Evolutionary conservation across 257 asterid species (phyloP).

Genomic region (Schizonepeta tenuifolia): DNA sequence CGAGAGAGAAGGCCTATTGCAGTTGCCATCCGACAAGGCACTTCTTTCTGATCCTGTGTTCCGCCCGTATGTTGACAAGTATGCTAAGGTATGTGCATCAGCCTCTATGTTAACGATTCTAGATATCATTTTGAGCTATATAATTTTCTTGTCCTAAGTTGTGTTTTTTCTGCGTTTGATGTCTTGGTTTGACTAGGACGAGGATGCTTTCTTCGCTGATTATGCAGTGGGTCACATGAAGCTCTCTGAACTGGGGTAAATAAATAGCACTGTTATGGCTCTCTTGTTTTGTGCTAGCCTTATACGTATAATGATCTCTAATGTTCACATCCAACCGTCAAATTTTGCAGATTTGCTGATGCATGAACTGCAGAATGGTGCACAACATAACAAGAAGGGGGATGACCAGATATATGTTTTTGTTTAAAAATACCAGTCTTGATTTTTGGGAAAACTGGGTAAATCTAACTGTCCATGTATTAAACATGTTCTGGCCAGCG

Average conservation of each 20-base stretch:
- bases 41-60: slow-evolving; percentile 67
- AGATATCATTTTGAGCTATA: not conserved
- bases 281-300: not conserved
- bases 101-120: not conserved
- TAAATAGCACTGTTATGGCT: slow-evolving; percentile 25
- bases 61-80: slow-evolving; percentile 78
- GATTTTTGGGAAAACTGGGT: not conserved
- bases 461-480: not conserved
- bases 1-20: slow-evolving; percentile 73
- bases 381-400: not conserved
- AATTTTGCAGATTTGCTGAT: slow-evolving; percentile 61
- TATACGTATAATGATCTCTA: not conserved
- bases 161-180: not conserved
- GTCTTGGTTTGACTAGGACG: slow-evolving; percentile 51
- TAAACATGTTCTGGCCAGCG: not conserved
- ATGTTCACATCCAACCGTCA: not conserved
- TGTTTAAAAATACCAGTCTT: not conserved
- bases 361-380: slow-evolving; percentile 42
- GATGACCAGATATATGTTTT: slow-evolving; percentile 12
- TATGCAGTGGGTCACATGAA: slow-evolving; percentile 76
- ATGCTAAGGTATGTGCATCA: slow-evolving; percentile 54
- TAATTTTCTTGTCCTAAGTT: not conserved
- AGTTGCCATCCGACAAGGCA: slow-evolving; percentile 81
- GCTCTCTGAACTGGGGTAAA: slow-evolving; percentile 86
- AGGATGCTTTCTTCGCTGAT: slow-evolving; percentile 84